phyloP scores from a whole-genome alignment of 2,329 filamentous ascomycete genomes.

The Pseudogymnoascus sp. region DNA sequence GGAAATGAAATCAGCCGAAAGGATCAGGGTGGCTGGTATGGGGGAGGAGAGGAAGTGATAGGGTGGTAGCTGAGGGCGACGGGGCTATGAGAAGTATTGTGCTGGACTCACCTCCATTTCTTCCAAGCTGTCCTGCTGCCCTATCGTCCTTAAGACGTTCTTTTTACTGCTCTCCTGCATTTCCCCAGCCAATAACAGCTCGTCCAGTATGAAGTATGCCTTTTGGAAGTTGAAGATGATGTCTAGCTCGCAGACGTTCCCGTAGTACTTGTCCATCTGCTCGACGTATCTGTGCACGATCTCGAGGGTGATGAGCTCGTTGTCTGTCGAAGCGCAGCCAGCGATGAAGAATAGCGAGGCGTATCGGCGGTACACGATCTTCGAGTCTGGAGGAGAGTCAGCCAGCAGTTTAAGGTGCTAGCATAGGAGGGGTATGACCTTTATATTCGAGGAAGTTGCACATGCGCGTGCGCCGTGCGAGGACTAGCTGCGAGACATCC shows the following conservation, averaged over 20 bases:
- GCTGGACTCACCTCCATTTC: slow-evolving; percentile 81
- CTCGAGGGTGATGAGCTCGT: slow-evolving; percentile 95
- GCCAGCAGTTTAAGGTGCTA: background rate
- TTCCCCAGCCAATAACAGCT: slow-evolving; percentile 88
- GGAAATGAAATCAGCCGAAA: slow-evolving; percentile 9
- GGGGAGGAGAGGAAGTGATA: slow-evolving; percentile 36
- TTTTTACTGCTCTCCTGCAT: slow-evolving; percentile 99
- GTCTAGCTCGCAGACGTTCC: slow-evolving; percentile 97
- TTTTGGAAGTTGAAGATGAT: slow-evolving; percentile 99
- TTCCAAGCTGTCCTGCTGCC: slow-evolving; percentile 93
- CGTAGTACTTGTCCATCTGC: slow-evolving; percentile 99
- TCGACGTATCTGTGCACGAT: slow-evolving; percentile 99
- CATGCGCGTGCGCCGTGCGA: slow-evolving; percentile 94
- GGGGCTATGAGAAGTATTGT: background rate
- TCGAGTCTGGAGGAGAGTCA: slow-evolving; percentile 42
- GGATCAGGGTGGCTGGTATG: slow-evolving; percentile 41
- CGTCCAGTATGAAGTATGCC: slow-evolving; percentile 97
- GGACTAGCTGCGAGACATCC: slow-evolving; percentile 94
- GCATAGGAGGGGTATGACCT: slow-evolving; percentile 44
- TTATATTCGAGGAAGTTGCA: slow-evolving; percentile 99
- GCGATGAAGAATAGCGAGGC: slow-evolving; percentile 99
- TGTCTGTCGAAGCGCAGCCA: slow-evolving; percentile 92
- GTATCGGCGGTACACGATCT: slow-evolving; percentile 97
- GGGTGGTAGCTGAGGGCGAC: background rate
- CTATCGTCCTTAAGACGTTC: slow-evolving; percentile 92